These are phyloP conservation scores for Discostella stelligeroides DNA, from an alignment of 108 stramenopile species.

Conservation along the genomic window DNA sequence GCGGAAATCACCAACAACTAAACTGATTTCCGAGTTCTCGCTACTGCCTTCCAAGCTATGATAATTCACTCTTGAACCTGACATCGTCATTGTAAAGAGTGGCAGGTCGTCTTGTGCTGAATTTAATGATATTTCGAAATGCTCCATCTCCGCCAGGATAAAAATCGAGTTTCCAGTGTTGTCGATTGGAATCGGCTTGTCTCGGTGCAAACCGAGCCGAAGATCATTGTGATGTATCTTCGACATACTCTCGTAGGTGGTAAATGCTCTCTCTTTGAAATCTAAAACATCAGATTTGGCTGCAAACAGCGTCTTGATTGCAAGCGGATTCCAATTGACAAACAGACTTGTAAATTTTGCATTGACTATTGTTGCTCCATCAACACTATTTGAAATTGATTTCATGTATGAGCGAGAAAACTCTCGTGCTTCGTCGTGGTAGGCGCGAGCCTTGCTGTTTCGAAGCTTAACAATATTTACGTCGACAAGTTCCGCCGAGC, in stretches of 20 bases:
- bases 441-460: conserved; percentile 21
- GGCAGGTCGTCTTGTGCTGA: conserved; percentile 83
- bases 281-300: conserved; percentile 42
- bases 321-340: conserved; percentile 85
- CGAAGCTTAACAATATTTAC: conserved; percentile 49
- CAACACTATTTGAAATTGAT: conserved; percentile 21
- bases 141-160: conserved; percentile 72
- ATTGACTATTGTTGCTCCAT: conserved; percentile 49
- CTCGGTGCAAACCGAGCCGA: neutral
- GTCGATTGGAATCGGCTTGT: neutral
- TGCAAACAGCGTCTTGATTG: conserved; percentile 52
- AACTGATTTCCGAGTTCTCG: conserved; percentile 41
- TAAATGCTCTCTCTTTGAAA: conserved; percentile 46
- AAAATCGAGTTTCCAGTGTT: conserved; percentile 39
- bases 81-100: conserved; percentile 72
- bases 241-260: conserved; percentile 41
- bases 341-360: conserved; percentile 78
- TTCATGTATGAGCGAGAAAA: conserved; percentile 42
- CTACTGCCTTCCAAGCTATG: conserved; percentile 30
- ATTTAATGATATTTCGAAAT: conserved; percentile 69
- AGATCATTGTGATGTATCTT: conserved; percentile 18
- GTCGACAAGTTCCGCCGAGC: conserved; percentile 77
- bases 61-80: conserved; percentile 52
- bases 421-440: conserved; percentile 29
- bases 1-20: conserved; percentile 69